Conservation (phyloP, 129 eudicot species). For the Pseudognaphalium luteoalbum region DNA sequence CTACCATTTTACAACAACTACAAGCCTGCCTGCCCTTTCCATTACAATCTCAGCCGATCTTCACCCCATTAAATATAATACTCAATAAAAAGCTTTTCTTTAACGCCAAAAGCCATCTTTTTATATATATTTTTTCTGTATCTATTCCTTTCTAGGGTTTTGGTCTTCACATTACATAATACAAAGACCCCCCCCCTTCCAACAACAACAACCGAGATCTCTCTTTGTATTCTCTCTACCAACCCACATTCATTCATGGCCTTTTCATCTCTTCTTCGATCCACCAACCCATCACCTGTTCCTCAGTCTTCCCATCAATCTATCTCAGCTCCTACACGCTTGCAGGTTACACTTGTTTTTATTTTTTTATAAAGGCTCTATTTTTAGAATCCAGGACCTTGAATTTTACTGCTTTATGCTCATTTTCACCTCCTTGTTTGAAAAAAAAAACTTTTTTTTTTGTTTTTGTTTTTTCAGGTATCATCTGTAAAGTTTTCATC, state of each 20-base stretch:
- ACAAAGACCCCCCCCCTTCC: background rate
- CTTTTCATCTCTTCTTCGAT: slow-evolving; percentile 49
- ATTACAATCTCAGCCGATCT: background rate
- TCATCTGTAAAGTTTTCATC: slow-evolving; percentile 50
- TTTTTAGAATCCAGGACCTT: background rate
- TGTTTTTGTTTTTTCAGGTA: slow-evolving; percentile 27
- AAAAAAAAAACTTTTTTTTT: background rate
- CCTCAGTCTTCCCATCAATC: slow-evolving; percentile 28
- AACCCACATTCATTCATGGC: slow-evolving; percentile 49
- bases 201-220: slow-evolving; percentile 1
- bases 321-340: slow-evolving; percentile 21
- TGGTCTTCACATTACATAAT: background rate
- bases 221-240: slow-evolving; percentile 2
- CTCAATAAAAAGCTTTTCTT: slow-evolving; percentile 16
- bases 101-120: slow-evolving; percentile 31
- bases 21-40: slow-evolving; percentile 19
- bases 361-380: background rate
- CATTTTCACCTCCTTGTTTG: background rate
- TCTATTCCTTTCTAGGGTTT: slow-evolving; percentile 27
- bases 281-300: slow-evolving; percentile 37
- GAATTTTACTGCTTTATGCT: background rate
- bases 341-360: slow-evolving; percentile 25
- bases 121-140: background rate
- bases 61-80: slow-evolving; percentile 9
- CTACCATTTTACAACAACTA: slow-evolving; percentile 1